Base-by-base conservation (phyloP, 495 filamentous ascomycete genomes). In the Aeminium ludgeri region DNA sequence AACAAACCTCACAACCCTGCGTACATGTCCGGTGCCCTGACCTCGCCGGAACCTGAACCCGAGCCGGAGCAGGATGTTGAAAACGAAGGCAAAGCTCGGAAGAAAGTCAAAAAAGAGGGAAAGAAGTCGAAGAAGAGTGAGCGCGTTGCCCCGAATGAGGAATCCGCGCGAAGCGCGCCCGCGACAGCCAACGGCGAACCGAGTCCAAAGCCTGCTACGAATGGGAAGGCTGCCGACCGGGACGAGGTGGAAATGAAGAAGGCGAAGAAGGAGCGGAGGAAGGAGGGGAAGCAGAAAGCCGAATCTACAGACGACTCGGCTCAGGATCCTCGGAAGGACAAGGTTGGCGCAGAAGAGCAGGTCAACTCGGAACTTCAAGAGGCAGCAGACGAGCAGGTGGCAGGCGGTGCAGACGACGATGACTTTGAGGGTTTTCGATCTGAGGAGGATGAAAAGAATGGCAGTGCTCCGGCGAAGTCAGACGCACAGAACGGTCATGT, bases 361-460 rank as follows among this genome's bases (percentile, higher is more conserved):
- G 47, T 55, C 34, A 59, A 59, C 38, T 40, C 44, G 28, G 39
- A 61, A 25, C 40, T 59, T 13, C 46, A 49, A 31, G 41, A 59
- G 31, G 46, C 51, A 20, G 57, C 52, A 18, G 38, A 36, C 0
- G 43, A 52, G 25, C 23, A 38, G 6, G 44, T 16, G 19, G 43
- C 38, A 13, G 36, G 34, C 3, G 34, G 40, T 23, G 38, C 20
- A 10, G 50, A 47, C 13, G 45, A 45, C 4, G 48, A 50, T 15
- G 43, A 32, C 11, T 45, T 38, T 17, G 37, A 11, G 8, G 35
- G 35, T 11, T 43, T 28, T 23, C 40, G 11, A 6, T 40, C 11
- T 20, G 49, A 41, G 32, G 43, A 38, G 5, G 48, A 49, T 23
- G 50, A 52, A 33, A 32, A 43, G 13, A 32, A 13, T 20, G 43